phyloP scores from a whole-genome alignment of 768 basidiomycete genomes.

The Astraeus odoratus region DNA sequence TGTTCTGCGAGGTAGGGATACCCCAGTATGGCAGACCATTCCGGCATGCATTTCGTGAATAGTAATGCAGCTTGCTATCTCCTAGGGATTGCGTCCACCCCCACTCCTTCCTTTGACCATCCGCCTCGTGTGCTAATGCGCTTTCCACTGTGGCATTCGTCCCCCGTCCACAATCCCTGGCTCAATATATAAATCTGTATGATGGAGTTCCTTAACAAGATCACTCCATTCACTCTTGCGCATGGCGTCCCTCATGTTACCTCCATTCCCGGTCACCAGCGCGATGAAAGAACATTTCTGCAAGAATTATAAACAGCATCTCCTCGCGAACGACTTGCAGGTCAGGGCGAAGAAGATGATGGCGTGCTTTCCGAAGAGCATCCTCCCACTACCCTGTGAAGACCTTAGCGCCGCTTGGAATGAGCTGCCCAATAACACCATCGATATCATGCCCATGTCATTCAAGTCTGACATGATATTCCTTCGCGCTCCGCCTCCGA shows the following conservation, averaged over 20 bases:
- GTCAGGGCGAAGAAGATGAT: constrained; percentile 12
- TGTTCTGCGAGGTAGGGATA: not conserved
- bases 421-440: constrained; percentile 19
- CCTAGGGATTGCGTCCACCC: constrained; percentile 1
- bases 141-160: constrained; percentile 14
- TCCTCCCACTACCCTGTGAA: constrained; percentile 14
- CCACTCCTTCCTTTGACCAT: constrained; percentile 4
- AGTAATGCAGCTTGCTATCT: not conserved
- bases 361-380: constrained; percentile 9
- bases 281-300: constrained; percentile 10
- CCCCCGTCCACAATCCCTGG: constrained; percentile 16
- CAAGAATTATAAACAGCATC: constrained; percentile 6
- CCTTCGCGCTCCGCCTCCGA: constrained; percentile 16
- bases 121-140: constrained; percentile 23
- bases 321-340: constrained; percentile 11
- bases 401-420: constrained; percentile 18
- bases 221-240: not conserved
- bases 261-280: not conserved
- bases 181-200: constrained; percentile 12
- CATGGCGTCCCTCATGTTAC: constrained; percentile 4
- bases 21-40: too few species aligned
- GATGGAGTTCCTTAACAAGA: not conserved
- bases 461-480: constrained; percentile 1
- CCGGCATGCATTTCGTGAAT: too few species aligned
- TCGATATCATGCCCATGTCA: constrained; percentile 6